These are phyloP conservation scores for Taphrina flavorubra DNA, from an alignment of 1,139 yeast genomes.

Conservation along the genomic window DNA sequence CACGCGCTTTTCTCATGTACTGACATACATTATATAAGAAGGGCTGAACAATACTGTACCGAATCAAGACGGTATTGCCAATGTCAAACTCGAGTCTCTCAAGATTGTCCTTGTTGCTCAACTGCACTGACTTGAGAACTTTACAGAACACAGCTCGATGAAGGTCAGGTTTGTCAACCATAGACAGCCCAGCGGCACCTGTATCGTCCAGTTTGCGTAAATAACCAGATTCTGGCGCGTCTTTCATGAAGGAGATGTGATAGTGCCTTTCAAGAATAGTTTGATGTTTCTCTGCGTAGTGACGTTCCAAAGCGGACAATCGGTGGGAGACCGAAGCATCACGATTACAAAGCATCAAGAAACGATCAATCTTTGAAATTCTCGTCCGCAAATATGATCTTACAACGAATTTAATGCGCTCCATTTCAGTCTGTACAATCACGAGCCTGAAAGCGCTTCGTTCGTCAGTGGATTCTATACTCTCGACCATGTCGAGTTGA, in stretches of 20 bases:
- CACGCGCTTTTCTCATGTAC: not conserved
- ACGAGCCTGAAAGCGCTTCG: constrained; percentile 62
- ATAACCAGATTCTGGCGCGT: constrained; percentile 62
- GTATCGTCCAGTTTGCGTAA: constrained; percentile 78
- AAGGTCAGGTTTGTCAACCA: constrained; percentile 80
- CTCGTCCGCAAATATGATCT: constrained; percentile 82
- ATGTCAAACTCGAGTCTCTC: constrained; percentile 69
- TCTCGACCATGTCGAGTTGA: constrained; percentile 35
- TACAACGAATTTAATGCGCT: constrained; percentile 77
- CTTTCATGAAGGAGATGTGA: constrained; percentile 67
- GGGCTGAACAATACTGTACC: constrained; percentile 55
- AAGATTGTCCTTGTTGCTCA: constrained; percentile 51
- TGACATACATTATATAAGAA: not conserved
- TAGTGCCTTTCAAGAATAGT: constrained; percentile 69
- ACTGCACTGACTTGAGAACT: constrained; percentile 57
- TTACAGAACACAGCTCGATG: constrained; percentile 76
- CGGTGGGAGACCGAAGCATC: constrained; percentile 28
- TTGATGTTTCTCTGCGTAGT: constrained; percentile 58
- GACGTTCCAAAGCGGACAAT: constrained; percentile 43
- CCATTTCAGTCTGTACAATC: constrained; percentile 89
- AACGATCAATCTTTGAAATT: constrained; percentile 69
- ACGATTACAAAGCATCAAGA: constrained; percentile 60
- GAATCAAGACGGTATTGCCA: constrained; percentile 77
- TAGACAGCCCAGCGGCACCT: constrained; percentile 68
- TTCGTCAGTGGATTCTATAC: constrained; percentile 24